Evolutionary conservation across 2,329 filamentous ascomycete species (phyloP).

Genomic region (Mycogone perniciosa): DNA sequence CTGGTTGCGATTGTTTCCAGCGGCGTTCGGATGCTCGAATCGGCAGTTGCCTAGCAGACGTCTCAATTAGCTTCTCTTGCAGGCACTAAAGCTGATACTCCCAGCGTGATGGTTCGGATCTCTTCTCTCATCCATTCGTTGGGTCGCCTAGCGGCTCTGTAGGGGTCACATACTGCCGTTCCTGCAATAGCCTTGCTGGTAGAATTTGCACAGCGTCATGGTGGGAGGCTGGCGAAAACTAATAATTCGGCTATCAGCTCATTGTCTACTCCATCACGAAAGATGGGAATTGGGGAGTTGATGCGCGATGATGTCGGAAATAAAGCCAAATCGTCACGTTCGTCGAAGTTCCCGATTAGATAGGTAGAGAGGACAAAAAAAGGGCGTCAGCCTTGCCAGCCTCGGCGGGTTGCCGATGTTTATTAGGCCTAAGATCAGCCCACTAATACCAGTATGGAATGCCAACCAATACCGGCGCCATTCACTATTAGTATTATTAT

Average conservation of each 20-base stretch:
- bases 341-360: slow-evolving; percentile 4
- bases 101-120: no score
- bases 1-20: slow-evolving; percentile 29
- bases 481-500: no score
- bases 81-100: not conserved
- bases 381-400: slow-evolving; percentile 12
- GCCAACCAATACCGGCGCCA: no score
- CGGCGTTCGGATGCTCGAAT: slow-evolving; percentile 45
- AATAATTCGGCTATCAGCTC: not conserved
- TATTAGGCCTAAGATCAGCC: slow-evolving; percentile 5
- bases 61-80: not conserved
- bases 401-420: slow-evolving; percentile 2
- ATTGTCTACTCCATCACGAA: slow-evolving; percentile 10
- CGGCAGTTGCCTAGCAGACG: slow-evolving; percentile 42
- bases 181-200: slow-evolving; percentile 45
- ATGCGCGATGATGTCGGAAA: slow-evolving; percentile 3
- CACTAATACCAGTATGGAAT: slow-evolving; percentile 23
- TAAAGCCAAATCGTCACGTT: not conserved
- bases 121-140: no score
- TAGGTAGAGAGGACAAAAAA: slow-evolving; percentile 5
- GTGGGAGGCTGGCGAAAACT: slow-evolving; percentile 11
- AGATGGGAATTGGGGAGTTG: not conserved
- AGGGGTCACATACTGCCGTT: slow-evolving; percentile 40
- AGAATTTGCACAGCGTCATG: slow-evolving; percentile 44
- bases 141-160: no score